A percentile compares a stretch with the other conserved stretches of the same genome.
Conservation (phyloP, 352 stramenopile species). For the Pythium pectinolyticum region DNA sequence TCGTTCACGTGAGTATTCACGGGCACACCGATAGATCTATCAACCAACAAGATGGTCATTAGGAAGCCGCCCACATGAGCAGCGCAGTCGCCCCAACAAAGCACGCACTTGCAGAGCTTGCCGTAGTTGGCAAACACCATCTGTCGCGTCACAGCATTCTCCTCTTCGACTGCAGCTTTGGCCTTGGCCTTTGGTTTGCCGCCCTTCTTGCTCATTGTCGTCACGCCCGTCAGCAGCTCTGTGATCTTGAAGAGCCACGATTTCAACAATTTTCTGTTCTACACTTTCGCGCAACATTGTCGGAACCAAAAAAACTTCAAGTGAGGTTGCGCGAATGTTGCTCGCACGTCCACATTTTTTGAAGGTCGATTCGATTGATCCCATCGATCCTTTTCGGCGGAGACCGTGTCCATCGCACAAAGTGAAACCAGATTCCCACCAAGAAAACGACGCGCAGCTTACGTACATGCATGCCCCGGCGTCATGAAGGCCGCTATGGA, state of each 20-base stretch:
- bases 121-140: slow-evolving; percentile 68
- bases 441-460: background rate
- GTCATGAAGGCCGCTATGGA: slow-evolving; percentile 23
- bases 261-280: background rate
- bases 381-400: too few species aligned
- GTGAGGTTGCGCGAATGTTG: slow-evolving; percentile 26
- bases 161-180: slow-evolving; percentile 55
- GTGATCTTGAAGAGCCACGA: slow-evolving; percentile 26
- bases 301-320: slow-evolving; percentile 1
- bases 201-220: slow-evolving; percentile 60
- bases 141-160: slow-evolving; percentile 63
- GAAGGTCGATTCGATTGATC: too few species aligned
- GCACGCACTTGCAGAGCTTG: slow-evolving; percentile 72
- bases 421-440: background rate
- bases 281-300: slow-evolving; percentile 9
- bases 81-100: background rate
- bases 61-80: background rate
- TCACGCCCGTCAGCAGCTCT: background rate
- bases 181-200: slow-evolving; percentile 42
- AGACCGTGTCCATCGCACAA: slow-evolving; percentile 20
- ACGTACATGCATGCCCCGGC: slow-evolving; percentile 1
- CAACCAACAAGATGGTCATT: background rate
- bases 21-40: slow-evolving; percentile 67
- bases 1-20: slow-evolving; percentile 72
- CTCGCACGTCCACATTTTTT: background rate